Evolutionary conservation across 495 filamentous ascomycete species (phyloP).

Genomic region (Filosporella fistucella): DNA sequence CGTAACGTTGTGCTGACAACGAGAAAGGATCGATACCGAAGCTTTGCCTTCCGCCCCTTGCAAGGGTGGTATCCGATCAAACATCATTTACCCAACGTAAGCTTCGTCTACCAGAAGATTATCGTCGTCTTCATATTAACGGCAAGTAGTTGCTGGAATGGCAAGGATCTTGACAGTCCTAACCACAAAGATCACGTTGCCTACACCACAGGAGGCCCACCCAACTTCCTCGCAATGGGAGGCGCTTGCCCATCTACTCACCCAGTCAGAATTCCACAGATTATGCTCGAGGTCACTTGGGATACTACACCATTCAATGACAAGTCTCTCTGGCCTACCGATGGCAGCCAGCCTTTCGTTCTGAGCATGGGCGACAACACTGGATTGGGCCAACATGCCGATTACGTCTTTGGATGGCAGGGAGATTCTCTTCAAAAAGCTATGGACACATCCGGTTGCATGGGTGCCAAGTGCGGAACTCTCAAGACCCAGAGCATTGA

Average conservation of each 20-base stretch:
- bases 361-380: constrained; percentile 52
- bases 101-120: constrained; percentile 3
- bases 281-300: constrained; percentile 52
- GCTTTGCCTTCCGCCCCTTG: constrained; percentile 50
- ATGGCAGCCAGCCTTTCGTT: constrained; percentile 37
- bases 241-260: constrained; percentile 45
- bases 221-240: constrained; percentile 55
- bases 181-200: constrained; percentile 53
- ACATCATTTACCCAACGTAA: constrained; percentile 76
- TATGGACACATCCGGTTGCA: constrained; percentile 35
- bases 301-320: constrained; percentile 6
- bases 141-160: constrained; percentile 74
- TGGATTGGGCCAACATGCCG: constrained; percentile 51
- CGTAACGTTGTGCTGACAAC: constrained; percentile 34
- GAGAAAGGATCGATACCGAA: too few relatives aligned
- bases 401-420: constrained; percentile 78
- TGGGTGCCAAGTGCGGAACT: neutral
- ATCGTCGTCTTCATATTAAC: neutral
- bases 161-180: constrained; percentile 50
- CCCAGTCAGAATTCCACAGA: constrained; percentile 47
- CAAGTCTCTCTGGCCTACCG: constrained; percentile 2
- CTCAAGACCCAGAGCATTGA: neutral
- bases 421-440: constrained; percentile 55
- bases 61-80: constrained; percentile 58
- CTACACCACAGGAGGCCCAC: constrained; percentile 45